Percentiles rank a stretch among this genome's conserved stretches.
Evolutionary conservation across 148 eudicot genomes (phyloP).

Genomic region (Rhododendron mucronatum): DNA sequence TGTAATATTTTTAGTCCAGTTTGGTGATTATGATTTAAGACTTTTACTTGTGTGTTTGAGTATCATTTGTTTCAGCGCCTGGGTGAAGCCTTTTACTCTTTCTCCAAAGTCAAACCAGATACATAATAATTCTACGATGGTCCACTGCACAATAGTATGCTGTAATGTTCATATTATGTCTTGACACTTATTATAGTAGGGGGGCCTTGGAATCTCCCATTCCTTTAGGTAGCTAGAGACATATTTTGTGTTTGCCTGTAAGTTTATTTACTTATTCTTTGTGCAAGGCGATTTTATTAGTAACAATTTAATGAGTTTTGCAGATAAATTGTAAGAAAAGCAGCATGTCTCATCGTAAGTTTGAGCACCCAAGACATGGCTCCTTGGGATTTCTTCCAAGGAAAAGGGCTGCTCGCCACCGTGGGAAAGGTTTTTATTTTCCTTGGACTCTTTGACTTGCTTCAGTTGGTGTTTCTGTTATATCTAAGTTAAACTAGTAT

Average conservation of each 20-base stretch:
- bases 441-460: background rate
- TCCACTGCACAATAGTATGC: background rate
- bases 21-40: background rate
- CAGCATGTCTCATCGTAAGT: conserved; percentile 46
- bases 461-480: background rate
- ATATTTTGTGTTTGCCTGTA: background rate
- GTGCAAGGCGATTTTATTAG: background rate
- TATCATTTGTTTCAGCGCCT: background rate
- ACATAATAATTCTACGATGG: background rate
- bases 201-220: background rate
- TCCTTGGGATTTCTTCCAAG: conserved; percentile 44
- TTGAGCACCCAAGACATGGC: conserved; percentile 46
- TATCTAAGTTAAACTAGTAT: background rate
- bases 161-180: background rate
- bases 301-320: conserved; percentile 9
- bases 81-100: background rate
- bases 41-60: background rate
- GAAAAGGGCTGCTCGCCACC: conserved; percentile 46
- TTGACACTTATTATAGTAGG: background rate
- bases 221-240: background rate
- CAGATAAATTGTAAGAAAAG: conserved; percentile 13
- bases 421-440: conserved; percentile 34
- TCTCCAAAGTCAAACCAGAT: background rate
- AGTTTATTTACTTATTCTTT: background rate
- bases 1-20: background rate